These are phyloP conservation scores for Tetrapisispora phaffii DNA, from an alignment of 805 yeast genomes.

Conservation along the genomic window DNA sequence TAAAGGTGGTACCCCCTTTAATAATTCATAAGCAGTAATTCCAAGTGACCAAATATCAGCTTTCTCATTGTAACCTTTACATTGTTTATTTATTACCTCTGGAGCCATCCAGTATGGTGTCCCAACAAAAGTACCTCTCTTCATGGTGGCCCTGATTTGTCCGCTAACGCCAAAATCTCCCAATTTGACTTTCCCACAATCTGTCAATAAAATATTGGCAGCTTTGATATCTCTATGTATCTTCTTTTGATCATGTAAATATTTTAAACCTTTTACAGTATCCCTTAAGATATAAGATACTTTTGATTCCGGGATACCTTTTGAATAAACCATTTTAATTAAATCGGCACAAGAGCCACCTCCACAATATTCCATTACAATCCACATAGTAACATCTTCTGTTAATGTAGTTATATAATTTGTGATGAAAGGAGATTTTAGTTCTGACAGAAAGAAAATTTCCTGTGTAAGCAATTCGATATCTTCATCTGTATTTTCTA, in stretches of 20 bases:
- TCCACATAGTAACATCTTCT: conserved; percentile 65
- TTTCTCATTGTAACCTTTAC: conserved; percentile 62
- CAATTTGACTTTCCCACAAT: conserved; percentile 59
- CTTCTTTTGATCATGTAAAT: conserved; percentile 63
- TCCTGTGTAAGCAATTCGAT: conserved; percentile 65
- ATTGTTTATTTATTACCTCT: conserved; percentile 53
- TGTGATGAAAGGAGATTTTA: conserved; percentile 61
- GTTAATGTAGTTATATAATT: conserved; percentile 54
- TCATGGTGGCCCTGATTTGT: conserved; percentile 57
- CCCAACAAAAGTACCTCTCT: conserved; percentile 76
- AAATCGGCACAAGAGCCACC: conserved; percentile 87
- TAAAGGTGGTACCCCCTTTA: conserved; percentile 75
- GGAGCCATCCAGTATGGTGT: conserved; percentile 99
- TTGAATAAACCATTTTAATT: conserved; percentile 34
- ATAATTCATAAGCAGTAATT: conserved; percentile 78
- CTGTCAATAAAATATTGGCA: conserved; percentile 74
- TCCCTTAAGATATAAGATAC: conserved; percentile 55
- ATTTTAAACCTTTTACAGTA: conserved; percentile 59
- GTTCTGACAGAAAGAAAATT: conserved; percentile 58
- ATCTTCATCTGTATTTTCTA: conserved; percentile 73
- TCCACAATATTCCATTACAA: conserved; percentile 91
- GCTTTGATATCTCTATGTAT: conserved; percentile 88
- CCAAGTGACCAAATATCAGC: conserved; percentile 97
- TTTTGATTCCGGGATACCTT: conserved; percentile 34
- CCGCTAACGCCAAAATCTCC: conserved; percentile 95